Evolutionary conservation across 257 asterid species (phyloP).

Genomic region (Rauvolfia tetraphylla): DNA sequence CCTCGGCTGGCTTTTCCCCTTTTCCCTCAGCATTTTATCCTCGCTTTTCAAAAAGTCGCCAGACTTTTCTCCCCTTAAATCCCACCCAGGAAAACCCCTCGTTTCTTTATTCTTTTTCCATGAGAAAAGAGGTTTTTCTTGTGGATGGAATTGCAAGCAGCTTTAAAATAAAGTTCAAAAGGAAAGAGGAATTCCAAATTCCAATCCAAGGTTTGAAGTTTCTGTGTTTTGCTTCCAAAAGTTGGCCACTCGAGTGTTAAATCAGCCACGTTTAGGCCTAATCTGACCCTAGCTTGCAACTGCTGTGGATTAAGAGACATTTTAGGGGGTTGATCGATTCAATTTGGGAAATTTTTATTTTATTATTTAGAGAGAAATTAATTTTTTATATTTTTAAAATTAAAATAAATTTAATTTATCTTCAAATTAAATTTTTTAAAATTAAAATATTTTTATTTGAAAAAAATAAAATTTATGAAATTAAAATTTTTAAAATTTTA

Average conservation of each 20-base stretch:
- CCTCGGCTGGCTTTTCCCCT: slow-evolving; percentile 11
- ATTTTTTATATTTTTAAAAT: no score
- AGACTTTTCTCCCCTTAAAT: slow-evolving; percentile 19
- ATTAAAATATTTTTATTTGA: no score
- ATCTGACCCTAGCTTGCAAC: neutral
- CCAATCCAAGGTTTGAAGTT: slow-evolving; percentile 10
- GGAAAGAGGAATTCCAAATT: no score
- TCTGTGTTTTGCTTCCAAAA: neutral
- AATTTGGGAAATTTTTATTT: no score
- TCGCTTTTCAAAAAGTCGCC: slow-evolving; percentile 37
- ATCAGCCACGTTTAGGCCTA: no score
- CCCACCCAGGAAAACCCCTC: neutral
- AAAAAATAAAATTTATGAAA: no score
- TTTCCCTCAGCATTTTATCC: slow-evolving; percentile 2
- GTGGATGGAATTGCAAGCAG: slow-evolving; percentile 37
- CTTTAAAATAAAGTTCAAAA: neutral
- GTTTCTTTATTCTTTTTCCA: slow-evolving; percentile 4
- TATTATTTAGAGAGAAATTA: no score
- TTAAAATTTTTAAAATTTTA: no score
- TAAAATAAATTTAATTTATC: no score
- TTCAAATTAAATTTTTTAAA: no score
- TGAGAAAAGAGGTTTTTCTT: neutral
- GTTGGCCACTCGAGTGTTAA: slow-evolving; percentile 3
- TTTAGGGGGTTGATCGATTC: no score
- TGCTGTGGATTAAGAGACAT: neutral